Evolutionary conservation across 495 filamentous ascomycete genomes (phyloP).

Genomic region (Poronia punctata): DNA sequence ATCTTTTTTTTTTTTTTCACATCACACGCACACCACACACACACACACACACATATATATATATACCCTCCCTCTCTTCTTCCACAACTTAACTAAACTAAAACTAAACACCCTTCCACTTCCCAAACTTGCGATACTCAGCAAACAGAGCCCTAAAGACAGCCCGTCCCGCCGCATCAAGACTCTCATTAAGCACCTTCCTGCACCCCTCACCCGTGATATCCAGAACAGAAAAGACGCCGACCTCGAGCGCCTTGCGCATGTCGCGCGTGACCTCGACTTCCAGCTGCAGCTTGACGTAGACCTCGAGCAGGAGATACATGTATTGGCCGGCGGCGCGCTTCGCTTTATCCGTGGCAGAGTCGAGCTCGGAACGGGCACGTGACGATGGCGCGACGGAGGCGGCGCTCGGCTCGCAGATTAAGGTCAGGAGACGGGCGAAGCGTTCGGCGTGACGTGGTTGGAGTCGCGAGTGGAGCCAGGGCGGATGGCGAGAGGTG

Average conservation of each 20-base stretch:
- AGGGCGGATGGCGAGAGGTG: constrained; percentile 13
- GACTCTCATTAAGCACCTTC: constrained; percentile 57
- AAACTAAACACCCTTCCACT: constrained; percentile 55
- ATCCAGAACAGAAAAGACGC: constrained; percentile 64
- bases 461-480: constrained; percentile 24
- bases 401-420: constrained; percentile 73
- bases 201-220: constrained; percentile 58
- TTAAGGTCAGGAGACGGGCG: constrained; percentile 63
- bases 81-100: not conserved
- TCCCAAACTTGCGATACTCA: constrained; percentile 61
- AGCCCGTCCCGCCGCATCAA: constrained; percentile 61
- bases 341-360: constrained; percentile 69
- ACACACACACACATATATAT: constrained; percentile 1
- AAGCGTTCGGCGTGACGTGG: constrained; percentile 54
- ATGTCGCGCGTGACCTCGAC: constrained; percentile 43
- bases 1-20: too few relatives aligned
- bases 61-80: not conserved
- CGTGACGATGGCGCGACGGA: constrained; percentile 52
- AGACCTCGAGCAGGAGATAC: constrained; percentile 63
- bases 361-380: constrained; percentile 49
- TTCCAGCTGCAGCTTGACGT: constrained; percentile 59
- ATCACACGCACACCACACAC: too few relatives aligned
- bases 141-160: constrained; percentile 67
- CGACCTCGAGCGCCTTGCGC: constrained; percentile 61
- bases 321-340: constrained; percentile 69